Percentiles rank a stretch among this genome's conserved stretches.
Evolutionary conservation across 2,329 filamentous ascomycete species (phyloP).

Genomic region (Juglanconis oblonga): DNA sequence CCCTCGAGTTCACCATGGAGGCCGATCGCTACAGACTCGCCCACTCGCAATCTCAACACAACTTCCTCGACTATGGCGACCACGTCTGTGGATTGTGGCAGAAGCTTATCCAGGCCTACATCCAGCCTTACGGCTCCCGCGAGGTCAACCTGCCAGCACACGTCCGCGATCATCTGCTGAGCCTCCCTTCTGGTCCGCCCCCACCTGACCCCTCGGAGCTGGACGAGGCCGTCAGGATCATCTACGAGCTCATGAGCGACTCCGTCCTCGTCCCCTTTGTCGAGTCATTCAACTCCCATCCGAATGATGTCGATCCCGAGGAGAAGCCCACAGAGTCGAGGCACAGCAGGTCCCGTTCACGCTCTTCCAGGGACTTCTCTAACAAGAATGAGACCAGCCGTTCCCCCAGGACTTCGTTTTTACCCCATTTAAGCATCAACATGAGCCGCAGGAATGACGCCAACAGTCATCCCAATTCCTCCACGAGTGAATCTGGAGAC

Average conservation of each 20-base stretch:
- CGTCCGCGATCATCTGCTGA: constrained; percentile 78
- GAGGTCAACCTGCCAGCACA: constrained; percentile 88
- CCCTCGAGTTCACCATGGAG: constrained; percentile 94
- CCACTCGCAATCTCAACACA: constrained; percentile 41
- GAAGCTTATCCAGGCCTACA: constrained; percentile 85
- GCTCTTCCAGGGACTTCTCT: constrained; percentile 34
- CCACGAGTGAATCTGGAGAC: constrained; percentile 45
- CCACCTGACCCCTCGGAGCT: constrained; percentile 74
- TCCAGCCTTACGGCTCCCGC: constrained; percentile 76
- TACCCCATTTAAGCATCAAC: constrained; percentile 40
- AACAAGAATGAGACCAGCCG: constrained; percentile 37
- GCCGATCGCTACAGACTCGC: constrained; percentile 76
- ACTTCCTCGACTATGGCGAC: constrained; percentile 47
- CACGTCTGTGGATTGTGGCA: constrained; percentile 82
- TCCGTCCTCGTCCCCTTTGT: constrained; percentile 91
- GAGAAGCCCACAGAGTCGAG: constrained; percentile 34
- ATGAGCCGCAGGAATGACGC: constrained; percentile 34
- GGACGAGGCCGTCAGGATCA: constrained; percentile 79
- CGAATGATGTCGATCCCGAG: constrained; percentile 33
- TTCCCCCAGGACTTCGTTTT: constrained; percentile 42
- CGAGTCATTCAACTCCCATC: constrained; percentile 53
- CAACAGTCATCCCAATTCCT: constrained; percentile 40
- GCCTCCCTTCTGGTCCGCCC: constrained; percentile 51
- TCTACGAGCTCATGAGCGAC: constrained; percentile 97
- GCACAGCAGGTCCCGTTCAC: constrained; percentile 37